Percentiles rank a stretch among this genome's conserved stretches.
Evolutionary conservation across 768 basidiomycete genomes (phyloP).

Genomic region (Clavaria fumosa): DNA sequence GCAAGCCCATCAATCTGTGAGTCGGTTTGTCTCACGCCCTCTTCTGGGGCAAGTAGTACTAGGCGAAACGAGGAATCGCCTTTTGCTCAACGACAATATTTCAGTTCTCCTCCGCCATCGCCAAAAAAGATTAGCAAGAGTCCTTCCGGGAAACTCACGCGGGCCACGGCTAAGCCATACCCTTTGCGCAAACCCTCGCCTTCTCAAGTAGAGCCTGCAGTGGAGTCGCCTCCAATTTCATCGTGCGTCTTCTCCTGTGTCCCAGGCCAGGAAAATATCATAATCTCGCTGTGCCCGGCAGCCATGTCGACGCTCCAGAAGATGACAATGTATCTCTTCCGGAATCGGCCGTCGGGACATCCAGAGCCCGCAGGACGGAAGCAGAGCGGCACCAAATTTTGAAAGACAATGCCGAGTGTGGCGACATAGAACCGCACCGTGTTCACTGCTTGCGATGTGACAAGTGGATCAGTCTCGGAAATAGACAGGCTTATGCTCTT

Average conservation of each 20-base stretch:
- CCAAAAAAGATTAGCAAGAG: constrained; percentile 11
- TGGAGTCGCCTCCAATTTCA: background rate
- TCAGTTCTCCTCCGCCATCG: constrained; percentile 15
- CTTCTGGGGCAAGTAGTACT: background rate
- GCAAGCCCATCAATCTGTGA: background rate
- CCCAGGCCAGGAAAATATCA: background rate
- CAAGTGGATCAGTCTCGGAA: constrained; percentile 39
- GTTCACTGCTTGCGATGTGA: constrained; percentile 46
- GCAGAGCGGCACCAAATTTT: constrained; percentile 48
- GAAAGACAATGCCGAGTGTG: constrained; percentile 44
- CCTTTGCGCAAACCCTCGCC: background rate
- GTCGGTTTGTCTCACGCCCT: background rate
- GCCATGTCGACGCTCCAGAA: constrained; percentile 17
- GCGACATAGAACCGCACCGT: constrained; percentile 37
- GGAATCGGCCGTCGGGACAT: constrained; percentile 31
- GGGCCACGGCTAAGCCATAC: constrained; percentile 11
- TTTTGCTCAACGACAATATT: background rate
- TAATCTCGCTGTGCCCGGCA: background rate
- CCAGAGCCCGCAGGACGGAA: constrained; percentile 39
- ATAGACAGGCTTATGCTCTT: constrained; percentile 39
- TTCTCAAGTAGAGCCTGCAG: background rate
- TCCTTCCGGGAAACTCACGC: constrained; percentile 6
- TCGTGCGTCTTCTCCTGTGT: background rate
- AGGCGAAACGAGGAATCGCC: background rate
- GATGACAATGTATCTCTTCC: constrained; percentile 39